phyloP scores from a whole-genome alignment of 2,329 filamentous ascomycete species.

The Davidsoniella eucalypti region DNA sequence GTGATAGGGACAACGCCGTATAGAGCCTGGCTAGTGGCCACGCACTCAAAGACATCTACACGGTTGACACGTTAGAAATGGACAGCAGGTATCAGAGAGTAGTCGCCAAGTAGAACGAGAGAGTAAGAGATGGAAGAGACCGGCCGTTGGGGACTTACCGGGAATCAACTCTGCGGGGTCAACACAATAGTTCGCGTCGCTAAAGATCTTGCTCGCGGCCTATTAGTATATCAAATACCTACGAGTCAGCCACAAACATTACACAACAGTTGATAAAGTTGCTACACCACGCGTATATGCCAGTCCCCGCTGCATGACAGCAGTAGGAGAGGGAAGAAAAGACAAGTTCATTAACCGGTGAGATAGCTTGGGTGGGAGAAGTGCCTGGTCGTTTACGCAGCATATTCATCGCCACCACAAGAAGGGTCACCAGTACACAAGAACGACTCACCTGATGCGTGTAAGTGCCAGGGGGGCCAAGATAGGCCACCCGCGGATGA shows the following conservation, averaged over 20 bases:
- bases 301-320: neutral
- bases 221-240: constrained; percentile 14
- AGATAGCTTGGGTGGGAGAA: too few species aligned
- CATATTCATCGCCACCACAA: neutral
- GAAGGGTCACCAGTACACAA: too few species aligned
- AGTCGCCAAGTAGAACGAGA: too few species aligned
- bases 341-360: too few species aligned
- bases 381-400: neutral
- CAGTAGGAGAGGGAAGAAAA: too few species aligned
- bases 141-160: constrained; percentile 19
- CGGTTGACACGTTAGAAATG: neutral
- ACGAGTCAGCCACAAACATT: constrained; percentile 1
- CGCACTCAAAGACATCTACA: constrained; percentile 61
- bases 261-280: constrained; percentile 12
- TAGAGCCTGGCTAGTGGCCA: constrained; percentile 47
- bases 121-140: neutral
- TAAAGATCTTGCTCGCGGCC: constrained; percentile 32
- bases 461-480: constrained; percentile 34
- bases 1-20: constrained; percentile 86
- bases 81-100: neutral
- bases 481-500: constrained; percentile 28
- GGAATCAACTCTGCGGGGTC: constrained; percentile 35
- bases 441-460: constrained; percentile 29
- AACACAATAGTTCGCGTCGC: constrained; percentile 30
- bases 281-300: constrained; percentile 4